Percentiles rank a stretch among this genome's conserved stretches.
phyloP scores from a whole-genome alignment of 1,284 basidiomycete genomes.

The Ganoderma sinense region DNA sequence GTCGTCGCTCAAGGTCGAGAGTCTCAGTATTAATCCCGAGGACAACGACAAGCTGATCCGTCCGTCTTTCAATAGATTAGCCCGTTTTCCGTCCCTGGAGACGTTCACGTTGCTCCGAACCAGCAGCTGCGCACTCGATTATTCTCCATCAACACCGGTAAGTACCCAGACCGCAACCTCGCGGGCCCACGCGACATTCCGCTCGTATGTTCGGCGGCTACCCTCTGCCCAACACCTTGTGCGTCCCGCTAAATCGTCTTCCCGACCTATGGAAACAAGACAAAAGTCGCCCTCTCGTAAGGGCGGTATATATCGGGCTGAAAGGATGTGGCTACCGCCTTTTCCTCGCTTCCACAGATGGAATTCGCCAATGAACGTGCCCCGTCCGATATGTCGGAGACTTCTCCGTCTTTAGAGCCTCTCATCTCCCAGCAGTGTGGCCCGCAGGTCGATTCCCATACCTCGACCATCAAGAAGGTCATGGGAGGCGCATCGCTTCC shows the following conservation, averaged over 20 bases:
- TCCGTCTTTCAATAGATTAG: not conserved
- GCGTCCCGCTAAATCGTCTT: not conserved
- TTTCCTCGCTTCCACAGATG: not conserved
- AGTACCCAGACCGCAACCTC: not conserved
- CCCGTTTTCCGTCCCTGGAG: not conserved
- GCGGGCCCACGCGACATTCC: not conserved
- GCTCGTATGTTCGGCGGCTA: not conserved
- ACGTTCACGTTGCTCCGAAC: not conserved
- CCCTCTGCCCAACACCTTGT: not conserved
- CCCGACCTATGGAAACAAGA: not conserved
- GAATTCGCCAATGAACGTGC: not conserved
- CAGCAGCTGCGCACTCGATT: not conserved
- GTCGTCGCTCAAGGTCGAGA: not conserved
- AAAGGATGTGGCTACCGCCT: not conserved
- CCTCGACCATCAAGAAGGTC: not conserved
- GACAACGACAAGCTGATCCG: not conserved
- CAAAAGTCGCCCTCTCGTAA: not conserved
- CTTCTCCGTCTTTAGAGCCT: slow-evolving; percentile 2
- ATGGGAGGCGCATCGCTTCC: not conserved
- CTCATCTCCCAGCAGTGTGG: not conserved
- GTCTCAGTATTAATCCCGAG: not conserved
- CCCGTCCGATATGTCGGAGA: not conserved
- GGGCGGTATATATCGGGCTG: not conserved
- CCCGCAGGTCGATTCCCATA: not conserved
- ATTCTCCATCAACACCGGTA: not conserved